These are phyloP conservation scores for Lantana camara DNA, from an alignment of 257 asterid species.

Conservation along the genomic window DNA sequence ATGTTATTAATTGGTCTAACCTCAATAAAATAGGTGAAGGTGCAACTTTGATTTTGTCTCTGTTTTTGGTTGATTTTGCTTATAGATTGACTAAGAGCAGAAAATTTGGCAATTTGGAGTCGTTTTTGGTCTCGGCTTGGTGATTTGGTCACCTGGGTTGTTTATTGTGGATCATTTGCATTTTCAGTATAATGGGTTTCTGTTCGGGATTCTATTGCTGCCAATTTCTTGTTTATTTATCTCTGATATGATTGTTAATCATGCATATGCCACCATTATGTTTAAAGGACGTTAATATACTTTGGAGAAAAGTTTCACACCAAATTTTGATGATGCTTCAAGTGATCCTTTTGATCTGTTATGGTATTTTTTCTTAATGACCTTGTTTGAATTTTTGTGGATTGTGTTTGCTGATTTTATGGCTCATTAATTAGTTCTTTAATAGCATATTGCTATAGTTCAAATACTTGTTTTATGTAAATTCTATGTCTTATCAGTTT, in stretches of 20 bases:
- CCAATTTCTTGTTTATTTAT: conserved; percentile 46
- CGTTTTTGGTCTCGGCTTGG: conserved; percentile 57
- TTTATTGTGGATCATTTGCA: conserved; percentile 88
- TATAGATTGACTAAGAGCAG: conserved; percentile 44
- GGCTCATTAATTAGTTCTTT: no score
- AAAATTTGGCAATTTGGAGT: conserved; percentile 27
- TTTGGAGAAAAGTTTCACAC: background rate
- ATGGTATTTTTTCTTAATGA: no score
- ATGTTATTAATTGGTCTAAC: no score
- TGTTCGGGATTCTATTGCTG: conserved; percentile 71
- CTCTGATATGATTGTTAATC: conserved; percentile 1
- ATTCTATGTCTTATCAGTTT: no score
- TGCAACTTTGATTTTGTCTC: conserved; percentile 66
- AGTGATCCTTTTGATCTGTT: background rate
- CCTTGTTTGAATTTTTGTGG: no score
- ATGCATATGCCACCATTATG: background rate
- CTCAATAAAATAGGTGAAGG: no score
- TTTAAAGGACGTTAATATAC: conserved; percentile 2
- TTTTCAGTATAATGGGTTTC: conserved; percentile 93
- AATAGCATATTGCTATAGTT: no score
- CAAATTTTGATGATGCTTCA: conserved; percentile 9
- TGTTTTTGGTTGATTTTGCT: conserved; percentile 59
- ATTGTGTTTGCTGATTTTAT: no score
- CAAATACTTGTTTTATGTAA: no score
- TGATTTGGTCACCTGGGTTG: conserved; percentile 85